Percentiles rank a stretch among this genome's conserved stretches.
These are phyloP conservation scores for Mercurialis annua DNA, from an alignment of 345 rosid species.

Conservation along the genomic window DNA sequence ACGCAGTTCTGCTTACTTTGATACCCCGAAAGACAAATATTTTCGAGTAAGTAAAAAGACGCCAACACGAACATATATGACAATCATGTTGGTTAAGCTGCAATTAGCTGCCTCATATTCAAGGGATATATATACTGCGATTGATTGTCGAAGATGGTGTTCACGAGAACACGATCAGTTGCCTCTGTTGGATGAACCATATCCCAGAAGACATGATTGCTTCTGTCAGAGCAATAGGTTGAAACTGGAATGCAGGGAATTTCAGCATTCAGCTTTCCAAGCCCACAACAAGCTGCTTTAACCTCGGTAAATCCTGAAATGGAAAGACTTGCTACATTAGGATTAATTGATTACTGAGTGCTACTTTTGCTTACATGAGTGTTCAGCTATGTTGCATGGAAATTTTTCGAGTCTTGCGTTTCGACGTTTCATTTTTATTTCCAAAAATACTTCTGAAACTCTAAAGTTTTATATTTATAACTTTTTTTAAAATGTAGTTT, in stretches of 20 bases:
- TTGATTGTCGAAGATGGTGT: slow-evolving; percentile 15
- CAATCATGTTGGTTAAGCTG: slow-evolving; percentile 1
- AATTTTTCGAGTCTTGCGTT: too few relatives aligned
- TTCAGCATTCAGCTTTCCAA: slow-evolving; percentile 18
- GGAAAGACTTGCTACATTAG: neutral
- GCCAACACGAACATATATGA: too few relatives aligned
- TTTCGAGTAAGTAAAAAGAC: neutral
- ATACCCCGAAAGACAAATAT: neutral
- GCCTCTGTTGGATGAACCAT: slow-evolving; percentile 27
- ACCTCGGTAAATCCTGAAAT: slow-evolving; percentile 24
- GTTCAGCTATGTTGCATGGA: too few relatives aligned
- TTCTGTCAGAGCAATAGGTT: slow-evolving; percentile 21
- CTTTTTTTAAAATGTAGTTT: too few relatives aligned
- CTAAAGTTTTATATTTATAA: too few relatives aligned
- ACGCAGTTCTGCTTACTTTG: neutral
- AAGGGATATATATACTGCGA: slow-evolving; percentile 13
- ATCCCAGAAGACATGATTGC: slow-evolving; percentile 26
- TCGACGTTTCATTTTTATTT: too few relatives aligned
- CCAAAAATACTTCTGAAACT: too few relatives aligned
- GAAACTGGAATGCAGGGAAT: slow-evolving; percentile 25
- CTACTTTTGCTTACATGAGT: too few relatives aligned
- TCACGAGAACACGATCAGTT: neutral
- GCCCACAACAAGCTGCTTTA: slow-evolving; percentile 28
- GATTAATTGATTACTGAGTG: too few relatives aligned
- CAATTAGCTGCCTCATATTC: slow-evolving; percentile 20